Base-by-base conservation (phyloP, 2,329 filamentous ascomycete species). In the Ascochyta lentis region DNA sequence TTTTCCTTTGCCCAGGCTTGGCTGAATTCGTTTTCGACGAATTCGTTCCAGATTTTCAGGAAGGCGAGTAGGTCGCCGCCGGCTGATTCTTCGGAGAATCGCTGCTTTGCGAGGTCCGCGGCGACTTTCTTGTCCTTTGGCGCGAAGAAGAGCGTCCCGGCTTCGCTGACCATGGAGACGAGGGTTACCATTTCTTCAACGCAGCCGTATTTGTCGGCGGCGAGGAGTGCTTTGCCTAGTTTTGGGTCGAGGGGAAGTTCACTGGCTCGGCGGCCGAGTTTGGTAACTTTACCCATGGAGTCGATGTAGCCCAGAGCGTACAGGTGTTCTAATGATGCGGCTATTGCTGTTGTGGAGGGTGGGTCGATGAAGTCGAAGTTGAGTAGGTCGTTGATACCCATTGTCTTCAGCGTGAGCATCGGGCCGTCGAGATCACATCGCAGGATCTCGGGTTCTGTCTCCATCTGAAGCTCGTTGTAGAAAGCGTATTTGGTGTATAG, bases 101-200 rank as follows among this genome's bases (percentile, higher is more conserved):
- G 86, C 33, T 89, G 89, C 13, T 92, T 87, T 0, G 95, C 95
- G 59, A 90, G 91, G 75, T 99, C 94, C 12, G 95, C 95, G 69
- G 97, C 91, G 26, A 97, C 89, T 75, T 96, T 96, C 81, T 98
- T 97, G 78, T 99, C 93, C 73, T 97, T 96, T 19, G 95, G 93
- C 0, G 92, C 85, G 83, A 96, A 96, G 81, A 97, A 99, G 5
- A 99, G 84, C 0, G 92, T 89, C 4, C 89, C 92, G 1, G 91
- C 87, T 77, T 98, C 95, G 58, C 90, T 87, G 0, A 98, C 84
- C 91, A 98, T 96, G 38, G 93, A 87, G n/a, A 98, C 91, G 44
- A 98, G 91, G 0, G 90, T 92, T 15, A 99, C 80, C 0, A 98
- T 87, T 76, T 99, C 95, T 56, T 96, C 91, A 0, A 96, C 91